A percentile compares a stretch with the other conserved stretches of the same genome.
phyloP scores from a whole-genome alignment of 768 basidiomycete genomes.

The Suillus spraguei region DNA sequence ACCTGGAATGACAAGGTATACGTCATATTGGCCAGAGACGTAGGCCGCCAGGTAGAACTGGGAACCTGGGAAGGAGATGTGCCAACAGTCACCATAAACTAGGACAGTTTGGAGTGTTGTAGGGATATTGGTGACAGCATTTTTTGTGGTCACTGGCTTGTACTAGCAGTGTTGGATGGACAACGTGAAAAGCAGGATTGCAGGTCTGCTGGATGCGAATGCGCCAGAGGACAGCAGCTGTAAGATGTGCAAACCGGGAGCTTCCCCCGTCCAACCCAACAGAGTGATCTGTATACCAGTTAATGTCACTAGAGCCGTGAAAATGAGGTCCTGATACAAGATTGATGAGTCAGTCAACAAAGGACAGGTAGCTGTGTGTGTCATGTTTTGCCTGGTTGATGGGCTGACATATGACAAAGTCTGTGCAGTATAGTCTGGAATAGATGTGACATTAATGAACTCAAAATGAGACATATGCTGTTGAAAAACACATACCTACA shows the following conservation, averaged over 20 bases:
- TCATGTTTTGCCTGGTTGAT: slow-evolving; percentile 67
- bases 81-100: slow-evolving; percentile 66
- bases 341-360: slow-evolving; percentile 75
- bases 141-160: slow-evolving; percentile 66
- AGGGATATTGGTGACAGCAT: slow-evolving; percentile 71
- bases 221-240: slow-evolving; percentile 93
- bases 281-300: slow-evolving; percentile 91
- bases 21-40: slow-evolving; percentile 85
- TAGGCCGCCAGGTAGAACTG: slow-evolving; percentile 86
- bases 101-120: slow-evolving; percentile 81
- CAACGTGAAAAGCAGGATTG: slow-evolving; percentile 78
- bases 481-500: slow-evolving; percentile 66
- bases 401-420: slow-evolving; percentile 80
- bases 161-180: slow-evolving; percentile 66
- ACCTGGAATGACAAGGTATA: slow-evolving; percentile 86
- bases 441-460: slow-evolving; percentile 68
- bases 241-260: slow-evolving; percentile 86
- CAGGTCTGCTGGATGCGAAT: slow-evolving; percentile 68
- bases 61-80: slow-evolving; percentile 66
- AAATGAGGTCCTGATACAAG: slow-evolving; percentile 93
- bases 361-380: slow-evolving; percentile 81
- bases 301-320: slow-evolving; percentile 58
- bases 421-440: slow-evolving; percentile 87
- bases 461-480: slow-evolving; percentile 15
- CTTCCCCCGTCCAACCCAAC: slow-evolving; percentile 69